Evolutionary conservation across 441 rosid species (phyloP).

Genomic region (Biscutella auriculata): DNA sequence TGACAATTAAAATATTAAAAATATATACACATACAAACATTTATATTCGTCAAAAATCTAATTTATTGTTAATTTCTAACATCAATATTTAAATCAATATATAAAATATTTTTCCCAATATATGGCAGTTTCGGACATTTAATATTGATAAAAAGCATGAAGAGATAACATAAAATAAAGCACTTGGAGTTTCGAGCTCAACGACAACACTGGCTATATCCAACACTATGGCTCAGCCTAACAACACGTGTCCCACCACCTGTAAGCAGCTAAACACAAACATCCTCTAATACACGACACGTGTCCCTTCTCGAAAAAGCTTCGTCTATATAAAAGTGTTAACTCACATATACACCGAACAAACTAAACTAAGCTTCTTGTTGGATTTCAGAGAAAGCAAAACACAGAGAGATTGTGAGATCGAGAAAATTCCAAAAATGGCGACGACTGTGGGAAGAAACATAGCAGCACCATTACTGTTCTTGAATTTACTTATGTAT

Average conservation of each 20-base stretch:
- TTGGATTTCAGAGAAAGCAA: not conserved
- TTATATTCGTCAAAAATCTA: too few relatives aligned
- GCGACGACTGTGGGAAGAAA: constrained; percentile 64
- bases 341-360: constrained; percentile 3
- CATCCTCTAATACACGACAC: constrained; percentile 22
- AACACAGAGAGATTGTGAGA: not conserved
- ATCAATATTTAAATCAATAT: too few relatives aligned
- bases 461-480: constrained; percentile 75
- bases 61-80: too few relatives aligned
- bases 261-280: constrained; percentile 30
- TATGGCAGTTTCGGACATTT: not conserved
- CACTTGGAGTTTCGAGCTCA: constrained; percentile 18
- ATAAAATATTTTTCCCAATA: too few relatives aligned
- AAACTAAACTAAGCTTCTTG: not conserved
- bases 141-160: constrained; percentile 2
- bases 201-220: constrained; percentile 22
- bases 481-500: constrained; percentile 67
- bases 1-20: too few relatives aligned
- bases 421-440: constrained; percentile 15
- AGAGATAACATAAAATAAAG: constrained; percentile 9
- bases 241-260: constrained; percentile 55
- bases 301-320: constrained; percentile 14
- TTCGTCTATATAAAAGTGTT: not conserved
- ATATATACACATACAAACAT: too few relatives aligned
- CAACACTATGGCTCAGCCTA: constrained; percentile 4